Evolutionary conservation across 1,284 basidiomycete species (phyloP), one percentile per base, ranked within the genome.

Genomic region (Trichosporon sp.): DNA sequence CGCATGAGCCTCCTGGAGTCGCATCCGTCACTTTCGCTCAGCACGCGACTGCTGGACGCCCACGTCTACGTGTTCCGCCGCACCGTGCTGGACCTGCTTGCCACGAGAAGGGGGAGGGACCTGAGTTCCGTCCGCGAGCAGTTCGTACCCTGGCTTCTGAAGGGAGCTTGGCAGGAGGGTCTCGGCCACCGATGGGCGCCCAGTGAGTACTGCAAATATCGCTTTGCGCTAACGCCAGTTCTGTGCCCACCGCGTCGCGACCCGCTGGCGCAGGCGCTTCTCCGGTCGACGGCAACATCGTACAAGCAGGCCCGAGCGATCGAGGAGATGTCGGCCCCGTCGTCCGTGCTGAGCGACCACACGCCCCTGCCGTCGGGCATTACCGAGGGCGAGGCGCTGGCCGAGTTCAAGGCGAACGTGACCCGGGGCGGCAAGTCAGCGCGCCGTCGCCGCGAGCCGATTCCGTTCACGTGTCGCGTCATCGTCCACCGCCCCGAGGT

Each of bases 1-100:
- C 87, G 89, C 65, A 92, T 91, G 88, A 86, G 87, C 53, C 82
- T 95, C 65, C 82, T 95, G 35, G 72, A 70, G 34, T 64, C 87
- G 88, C 91, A 91, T 79, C 92, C 93, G 12, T 87, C 88, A 15
- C 86, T 88, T 21, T 88, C 86, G 51, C 84, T 97, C 31, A 90
- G 92, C 1, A 88, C 89, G 2, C 86, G 84, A 32, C 87, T 92
- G 56, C 88, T 90, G 74, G 93, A 97, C 75, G 91, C 93, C 1
- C 94, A 97, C 79, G 90, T 96, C 60, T 97, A 96, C 78, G 88
- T 96, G 47, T 93, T 92, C 83, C 88, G 88, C 73, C 87, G 88
- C 70, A 86, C 88, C 12, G 85, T 95, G 3, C 84, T 95, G n/a
- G 90, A 92, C 71, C 85, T 88, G 15, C 83, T 96, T 34, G 86